These are phyloP conservation scores for Pulchroboletus neoregius DNA, from an alignment of 1,284 basidiomycete genomes.

Conservation along the genomic window DNA sequence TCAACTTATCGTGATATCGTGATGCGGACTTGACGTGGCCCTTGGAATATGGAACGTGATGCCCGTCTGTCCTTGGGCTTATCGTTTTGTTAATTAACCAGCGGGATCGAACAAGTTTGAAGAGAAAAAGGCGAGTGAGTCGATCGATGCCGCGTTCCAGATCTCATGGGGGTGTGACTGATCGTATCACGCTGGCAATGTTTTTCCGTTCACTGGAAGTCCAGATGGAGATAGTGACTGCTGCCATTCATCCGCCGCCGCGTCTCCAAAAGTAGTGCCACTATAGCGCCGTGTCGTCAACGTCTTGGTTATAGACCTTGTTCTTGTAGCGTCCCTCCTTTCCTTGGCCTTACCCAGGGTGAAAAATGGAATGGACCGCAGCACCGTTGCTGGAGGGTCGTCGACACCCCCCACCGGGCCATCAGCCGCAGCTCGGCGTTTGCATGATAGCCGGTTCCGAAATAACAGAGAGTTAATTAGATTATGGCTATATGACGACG, in stretches of 20 bases:
- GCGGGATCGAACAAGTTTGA: constrained; percentile 1
- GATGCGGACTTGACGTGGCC: constrained; percentile 4
- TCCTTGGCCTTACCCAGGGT: not conserved
- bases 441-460: not conserved
- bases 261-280: not conserved
- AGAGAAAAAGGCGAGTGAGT: not conserved
- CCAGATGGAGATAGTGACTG: not conserved
- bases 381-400: not conserved
- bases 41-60: not conserved
- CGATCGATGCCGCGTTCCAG: constrained; percentile 4
- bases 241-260: not conserved
- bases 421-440: not conserved
- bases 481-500: not conserved
- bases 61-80: not conserved
- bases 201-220: not conserved
- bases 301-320: not conserved
- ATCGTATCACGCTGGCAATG: not conserved
- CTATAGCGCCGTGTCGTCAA: not conserved
- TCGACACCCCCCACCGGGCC: not conserved
- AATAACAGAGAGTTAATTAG: not conserved
- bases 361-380: not conserved
- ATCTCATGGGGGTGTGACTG: too few species aligned
- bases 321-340: too few species aligned
- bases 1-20: constrained; percentile 3
- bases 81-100: not conserved